Conservation (phyloP, 305 asterid species). For the Fraxinus xanthoxyloides region DNA sequence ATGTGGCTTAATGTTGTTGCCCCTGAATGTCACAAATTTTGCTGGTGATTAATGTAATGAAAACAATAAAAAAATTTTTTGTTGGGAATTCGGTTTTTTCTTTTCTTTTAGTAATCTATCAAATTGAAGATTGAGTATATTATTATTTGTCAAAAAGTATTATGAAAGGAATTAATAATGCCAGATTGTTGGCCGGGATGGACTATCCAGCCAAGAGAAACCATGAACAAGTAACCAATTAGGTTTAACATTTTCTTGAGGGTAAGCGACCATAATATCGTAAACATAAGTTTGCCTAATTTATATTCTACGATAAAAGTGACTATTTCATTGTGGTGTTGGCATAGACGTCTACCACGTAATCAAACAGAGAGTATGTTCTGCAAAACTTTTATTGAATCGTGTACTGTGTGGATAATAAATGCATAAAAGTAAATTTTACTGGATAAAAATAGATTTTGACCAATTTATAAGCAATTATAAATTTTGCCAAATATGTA, state of each 20-base stretch:
- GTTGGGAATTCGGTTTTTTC: background rate
- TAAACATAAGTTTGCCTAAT: background rate
- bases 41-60: background rate
- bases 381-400: background rate
- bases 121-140: background rate
- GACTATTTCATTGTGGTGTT: background rate
- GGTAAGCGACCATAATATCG: background rate
- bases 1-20: background rate
- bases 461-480: background rate
- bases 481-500: background rate
- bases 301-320: background rate
- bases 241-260: background rate
- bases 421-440: background rate
- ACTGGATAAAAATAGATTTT: background rate
- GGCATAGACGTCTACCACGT: background rate
- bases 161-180: background rate
- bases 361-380: background rate
- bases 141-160: background rate
- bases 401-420: background rate
- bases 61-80: background rate
- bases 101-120: background rate
- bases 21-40: background rate
- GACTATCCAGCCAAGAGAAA: background rate
- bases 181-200: background rate
- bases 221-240: background rate